Base-by-base conservation (phyloP, 768 basidiomycete species). In the Aureoboletus auriporus region DNA sequence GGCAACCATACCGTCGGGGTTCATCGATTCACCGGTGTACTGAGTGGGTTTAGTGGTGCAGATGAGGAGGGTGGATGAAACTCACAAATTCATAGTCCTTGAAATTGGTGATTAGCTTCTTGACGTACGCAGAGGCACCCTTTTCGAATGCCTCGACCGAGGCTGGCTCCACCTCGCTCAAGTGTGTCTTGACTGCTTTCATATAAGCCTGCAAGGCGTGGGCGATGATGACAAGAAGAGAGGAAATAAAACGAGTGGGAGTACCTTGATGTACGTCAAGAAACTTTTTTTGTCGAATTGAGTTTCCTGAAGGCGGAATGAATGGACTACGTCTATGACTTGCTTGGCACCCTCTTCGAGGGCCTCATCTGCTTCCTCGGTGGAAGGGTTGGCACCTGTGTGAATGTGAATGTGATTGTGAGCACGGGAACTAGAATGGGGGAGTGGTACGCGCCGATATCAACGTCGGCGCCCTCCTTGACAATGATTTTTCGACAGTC, bases 31-130 rank as follows among this genome's bases (percentile, higher is more conserved):
- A 50, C 89, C 83, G 42, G 74, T 79, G 72, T 80, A 89, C 87
- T 89, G 43, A 11, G 26, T 16, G 12, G 47, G 5, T 4, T 58
- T 37, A 53, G 48, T 5, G 20, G 23, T 17, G 23, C 13, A 5
- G 13, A 20, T 10, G 28, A 33, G 31, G 11, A 13, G 10, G n/a
- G 10, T 27, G 17, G 17, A 2, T 0, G 26, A 34, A 12, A 69
- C 86, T 55, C 51, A 91, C 88, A 69, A 97, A 96, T 72, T 97
- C 93, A 65, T 78, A 96, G 67, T 98, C 86, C 61, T 93, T 91
- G 78, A 99, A 89, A 66, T 89, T 89, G 47, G 72, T 79, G 23
- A 96, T 69, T 51, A 99, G 74, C 69, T 93, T 96, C 78, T 97
- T 97, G 46, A 83, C 92, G 61, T 78, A 91, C 4, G 70, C 71